These are phyloP conservation scores for Saitozyma podzolica DNA, from an alignment of 768 basidiomycete genomes.

Conservation along the genomic window DNA sequence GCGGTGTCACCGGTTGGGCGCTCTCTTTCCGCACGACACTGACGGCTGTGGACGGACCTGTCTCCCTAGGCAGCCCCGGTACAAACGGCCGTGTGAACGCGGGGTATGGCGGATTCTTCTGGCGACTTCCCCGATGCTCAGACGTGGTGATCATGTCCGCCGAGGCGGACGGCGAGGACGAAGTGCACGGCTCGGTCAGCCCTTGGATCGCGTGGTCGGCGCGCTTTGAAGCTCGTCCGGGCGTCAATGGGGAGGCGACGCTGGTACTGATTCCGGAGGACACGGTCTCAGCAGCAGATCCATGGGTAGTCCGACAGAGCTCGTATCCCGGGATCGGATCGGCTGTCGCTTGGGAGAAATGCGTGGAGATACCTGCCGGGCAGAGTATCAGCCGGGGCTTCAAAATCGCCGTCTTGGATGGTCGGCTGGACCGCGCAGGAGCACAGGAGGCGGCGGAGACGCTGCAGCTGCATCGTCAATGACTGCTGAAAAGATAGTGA, in stretches of 20 bases:
- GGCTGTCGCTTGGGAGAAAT: constrained; percentile 14
- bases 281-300: not conserved
- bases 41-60: constrained; percentile 4
- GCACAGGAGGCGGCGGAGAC: constrained; percentile 4
- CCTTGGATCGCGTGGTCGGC: constrained; percentile 14
- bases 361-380: not conserved
- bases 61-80: constrained; percentile 17
- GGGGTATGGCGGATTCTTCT: constrained; percentile 17
- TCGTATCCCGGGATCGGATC: constrained; percentile 14
- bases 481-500: too few species aligned
- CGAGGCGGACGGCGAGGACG: constrained; percentile 11
- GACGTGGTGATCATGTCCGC: constrained; percentile 7
- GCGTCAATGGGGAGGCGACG: constrained; percentile 9
- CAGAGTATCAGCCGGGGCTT: constrained; percentile 2
- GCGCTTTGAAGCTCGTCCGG: constrained; percentile 8
- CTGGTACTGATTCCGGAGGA: constrained; percentile 8
- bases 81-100: constrained; percentile 10
- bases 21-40: constrained; percentile 3
- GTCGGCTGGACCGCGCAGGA: constrained; percentile 1
- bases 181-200: constrained; percentile 4
- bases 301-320: constrained; percentile 11
- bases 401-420: constrained; percentile 10
- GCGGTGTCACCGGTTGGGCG: not conserved
- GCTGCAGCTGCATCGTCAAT: too few species aligned
- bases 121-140: constrained; percentile 17